phyloP scores from a whole-genome alignment of 352 stramenopile genomes.

The Blastocystis sp. region DNA sequence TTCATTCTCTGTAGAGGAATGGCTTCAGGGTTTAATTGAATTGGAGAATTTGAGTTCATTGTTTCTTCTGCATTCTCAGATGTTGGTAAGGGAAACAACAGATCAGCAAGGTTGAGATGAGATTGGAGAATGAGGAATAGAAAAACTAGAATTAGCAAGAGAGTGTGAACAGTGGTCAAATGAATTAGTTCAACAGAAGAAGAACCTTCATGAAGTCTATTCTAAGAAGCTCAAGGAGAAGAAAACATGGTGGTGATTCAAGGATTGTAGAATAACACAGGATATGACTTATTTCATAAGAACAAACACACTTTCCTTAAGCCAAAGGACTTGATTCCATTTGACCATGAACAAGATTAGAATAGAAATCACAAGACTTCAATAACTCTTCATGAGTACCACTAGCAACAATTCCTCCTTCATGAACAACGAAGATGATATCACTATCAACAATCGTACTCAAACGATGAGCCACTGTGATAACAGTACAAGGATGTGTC shows the following conservation, averaged over 20 bases:
- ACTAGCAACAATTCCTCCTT: slow-evolving; percentile 74
- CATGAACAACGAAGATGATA: slow-evolving; percentile 76
- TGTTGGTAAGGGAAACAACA: slow-evolving; percentile 14
- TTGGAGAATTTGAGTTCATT: not conserved
- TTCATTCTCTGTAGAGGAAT: slow-evolving; percentile 37
- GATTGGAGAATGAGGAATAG: not conserved
- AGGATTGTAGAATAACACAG: no score
- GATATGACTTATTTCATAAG: no score
- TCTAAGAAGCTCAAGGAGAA: no score
- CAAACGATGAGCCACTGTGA: slow-evolving; percentile 68
- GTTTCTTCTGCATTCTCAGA: slow-evolving; percentile 4
- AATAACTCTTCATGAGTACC: slow-evolving; percentile 80
- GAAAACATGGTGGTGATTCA: no score
- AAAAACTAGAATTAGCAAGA: not conserved
- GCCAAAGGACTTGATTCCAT: no score
- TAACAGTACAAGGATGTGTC: slow-evolving; percentile 61
- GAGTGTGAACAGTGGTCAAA: not conserved
- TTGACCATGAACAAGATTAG: not conserved
- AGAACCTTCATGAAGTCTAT: no score
- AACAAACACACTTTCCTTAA: no score
- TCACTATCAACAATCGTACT: slow-evolving; percentile 81
- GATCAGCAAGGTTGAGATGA: not conserved
- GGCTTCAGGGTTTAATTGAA: slow-evolving; percentile 43
- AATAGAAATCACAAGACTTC: not conserved
- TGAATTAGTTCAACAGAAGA: no score